Evolutionary conservation across 306 rosid genomes (phyloP), one percentile per base, ranked within the genome.

Genomic region (Vigna hirtella): DNA sequence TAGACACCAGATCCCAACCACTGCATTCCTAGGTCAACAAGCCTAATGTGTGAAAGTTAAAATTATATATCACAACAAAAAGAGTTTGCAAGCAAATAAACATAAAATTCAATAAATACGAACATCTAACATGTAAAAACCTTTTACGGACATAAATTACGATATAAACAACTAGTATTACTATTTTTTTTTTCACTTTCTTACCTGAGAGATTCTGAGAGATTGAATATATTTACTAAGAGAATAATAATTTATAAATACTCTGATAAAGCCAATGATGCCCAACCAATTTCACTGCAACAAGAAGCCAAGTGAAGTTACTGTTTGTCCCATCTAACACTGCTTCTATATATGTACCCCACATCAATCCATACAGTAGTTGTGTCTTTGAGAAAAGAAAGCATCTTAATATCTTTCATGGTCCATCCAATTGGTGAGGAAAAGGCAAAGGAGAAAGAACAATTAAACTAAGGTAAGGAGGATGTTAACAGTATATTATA

Each of bases 371-470:
- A 72, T 12, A 66, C 67, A 47, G 70, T 70, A 50, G 73, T 17
- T 3, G 18, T 34, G 66, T 66, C 58, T 77, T 72, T 58, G n/a
- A 20, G 14, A 4, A 30, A 43, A 66, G 26, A 83, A 67, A 83
- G 67, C 86, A 78, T 83, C 86, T 73, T 55, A 70, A 56, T 30
- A 17, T 70, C 63, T 77, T 78, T 42, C 40, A 48, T 48, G 48
- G 59, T 78, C 59, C 76, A 56, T 73, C 59, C 69, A 65, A 66
- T 6, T 15, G n/a, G 64, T 13, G 14, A 74, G 77, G 28, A 52
- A 64, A 34, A 52, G 43, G 36, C 66, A 73, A 61, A 64, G 75
- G 28, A 73, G 55, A 66, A 77, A 49, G 73, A 83, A 57, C 86
- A 78, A 83, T 57, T 49, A 65, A 57, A 83, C 42, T 40, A 57